Percentiles rank a stretch among this genome's conserved stretches.
Conservation (phyloP, 768 basidiomycete species). For the Leccinum rimulosum region DNA sequence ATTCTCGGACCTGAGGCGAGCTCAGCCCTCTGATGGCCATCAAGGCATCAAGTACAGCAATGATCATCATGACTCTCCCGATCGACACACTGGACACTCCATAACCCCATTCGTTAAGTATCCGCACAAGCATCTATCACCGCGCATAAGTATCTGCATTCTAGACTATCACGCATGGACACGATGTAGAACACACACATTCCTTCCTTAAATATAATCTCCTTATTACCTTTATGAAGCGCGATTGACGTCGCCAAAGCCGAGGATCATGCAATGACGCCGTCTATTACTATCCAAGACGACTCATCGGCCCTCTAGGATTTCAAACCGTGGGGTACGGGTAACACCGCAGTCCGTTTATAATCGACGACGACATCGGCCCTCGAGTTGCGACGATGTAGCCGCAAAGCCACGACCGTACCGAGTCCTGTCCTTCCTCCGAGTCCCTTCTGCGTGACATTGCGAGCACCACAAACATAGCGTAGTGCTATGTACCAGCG, state of each 20-base stretch:
- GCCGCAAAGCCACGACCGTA: no score
- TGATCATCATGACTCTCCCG: background rate
- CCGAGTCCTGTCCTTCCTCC: no score
- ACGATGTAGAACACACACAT: background rate
- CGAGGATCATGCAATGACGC: background rate
- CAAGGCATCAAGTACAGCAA: background rate
- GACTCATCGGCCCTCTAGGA: no score
- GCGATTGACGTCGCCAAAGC: background rate
- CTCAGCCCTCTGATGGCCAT: background rate
- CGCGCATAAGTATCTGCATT: background rate
- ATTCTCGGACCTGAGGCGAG: conserved; percentile 5
- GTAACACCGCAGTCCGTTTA: no score
- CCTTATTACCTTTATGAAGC: background rate
- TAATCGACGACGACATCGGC: no score
- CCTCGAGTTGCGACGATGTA: no score
- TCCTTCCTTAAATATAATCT: background rate
- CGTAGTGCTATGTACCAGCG: no score
- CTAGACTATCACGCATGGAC: background rate
- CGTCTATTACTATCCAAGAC: no score
- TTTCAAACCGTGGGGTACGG: no score
- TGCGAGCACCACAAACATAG: no score
- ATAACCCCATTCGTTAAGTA: background rate
- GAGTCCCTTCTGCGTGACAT: no score
- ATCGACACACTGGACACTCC: background rate
- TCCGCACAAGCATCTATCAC: background rate